Evolutionary conservation across 139 green algal genomes (phyloP), one percentile per base, ranked within the genome.

Genomic region (Ulvella scutata): DNA sequence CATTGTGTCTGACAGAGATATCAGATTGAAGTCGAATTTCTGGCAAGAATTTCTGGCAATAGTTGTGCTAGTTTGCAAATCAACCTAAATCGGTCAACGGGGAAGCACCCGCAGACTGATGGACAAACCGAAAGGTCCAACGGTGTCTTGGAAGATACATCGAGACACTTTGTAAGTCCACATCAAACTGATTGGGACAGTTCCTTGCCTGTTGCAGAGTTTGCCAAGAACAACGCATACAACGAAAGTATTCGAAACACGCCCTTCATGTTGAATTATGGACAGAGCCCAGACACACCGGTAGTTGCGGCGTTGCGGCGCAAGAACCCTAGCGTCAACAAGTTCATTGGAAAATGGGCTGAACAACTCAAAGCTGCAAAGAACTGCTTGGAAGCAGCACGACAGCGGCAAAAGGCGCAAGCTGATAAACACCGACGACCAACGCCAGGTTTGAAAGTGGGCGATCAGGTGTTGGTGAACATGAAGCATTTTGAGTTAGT

Each of bases 171-270:
- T 76, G 75, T 86, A 1, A 51, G 51, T 38, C 21, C 60, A 4
- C 7, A 75, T 3, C 44, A 79, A 21, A 72, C 62, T 34, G 72
- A 87, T 29, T 89, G 81, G 79, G 81, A 86, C 60, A 3, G 61
- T 7, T 67, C 35, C 21, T 61, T 87, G 3, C n/a, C 51, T 17
- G 28, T 77, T 0, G 38, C 75, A 39, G 76, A 87, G 72, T 85
- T 83, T 62, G 74, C 79, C 4, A 67, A 74, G 37, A 87, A 87
- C 73, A 80, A 81, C 31, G 43, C 74, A 3, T 29, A 35, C 2
- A 74, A 82, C 35, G 43, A 17, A 20, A 59, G 17, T 31, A 39
- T 74, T 31, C 26, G 3, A 74, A 21, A 35, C n/a, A 74, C 62
- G 36, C 62, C 62, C 26, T 74, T 74, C 36, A 43, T 74, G 10